phyloP scores from a whole-genome alignment of 2,329 filamentous ascomycete genomes.

The Aspergillus nomiae region DNA sequence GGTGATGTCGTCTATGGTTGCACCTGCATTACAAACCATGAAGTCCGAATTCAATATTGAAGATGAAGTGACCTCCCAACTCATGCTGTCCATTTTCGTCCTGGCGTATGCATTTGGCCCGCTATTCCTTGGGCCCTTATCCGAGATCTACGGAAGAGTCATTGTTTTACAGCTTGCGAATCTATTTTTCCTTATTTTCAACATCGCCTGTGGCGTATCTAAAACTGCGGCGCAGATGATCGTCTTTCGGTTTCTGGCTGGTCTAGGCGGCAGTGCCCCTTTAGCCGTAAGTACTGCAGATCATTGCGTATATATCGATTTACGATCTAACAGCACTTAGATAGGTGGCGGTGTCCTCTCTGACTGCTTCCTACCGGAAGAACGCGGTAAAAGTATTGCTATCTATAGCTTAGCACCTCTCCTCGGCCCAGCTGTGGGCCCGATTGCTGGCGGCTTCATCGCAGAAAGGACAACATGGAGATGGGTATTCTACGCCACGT shows the following conservation, averaged over 20 bases:
- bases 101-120: slow-evolving; percentile 58
- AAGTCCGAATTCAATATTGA: slow-evolving; percentile 57
- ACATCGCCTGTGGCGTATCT: slow-evolving; percentile 61
- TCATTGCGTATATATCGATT: slow-evolving; percentile 3
- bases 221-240: slow-evolving; percentile 57
- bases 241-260: slow-evolving; percentile 60
- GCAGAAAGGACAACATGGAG: slow-evolving; percentile 67
- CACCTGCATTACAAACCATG: slow-evolving; percentile 55
- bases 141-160: slow-evolving; percentile 59
- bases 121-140: slow-evolving; percentile 55
- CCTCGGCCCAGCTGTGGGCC: slow-evolving; percentile 66
- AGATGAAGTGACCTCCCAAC: slow-evolving; percentile 46
- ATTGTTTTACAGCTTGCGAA: slow-evolving; percentile 58
- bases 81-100: slow-evolving; percentile 59
- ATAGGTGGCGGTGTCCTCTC: slow-evolving; percentile 54
- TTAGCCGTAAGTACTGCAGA: slow-evolving; percentile 45
- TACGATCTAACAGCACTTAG: slow-evolving; percentile 22
- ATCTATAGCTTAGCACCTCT: slow-evolving; percentile 66
- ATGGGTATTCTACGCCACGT: slow-evolving; percentile 72
- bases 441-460: slow-evolving; percentile 67
- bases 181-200: slow-evolving; percentile 59
- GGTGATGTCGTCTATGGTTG: slow-evolving; percentile 63
- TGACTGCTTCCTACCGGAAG: slow-evolving; percentile 62
- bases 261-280: slow-evolving; percentile 61
- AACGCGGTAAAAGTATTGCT: slow-evolving; percentile 64